Base-by-base conservation (phyloP, 2,329 filamentous ascomycete species). In the Botrytis elliptica region DNA sequence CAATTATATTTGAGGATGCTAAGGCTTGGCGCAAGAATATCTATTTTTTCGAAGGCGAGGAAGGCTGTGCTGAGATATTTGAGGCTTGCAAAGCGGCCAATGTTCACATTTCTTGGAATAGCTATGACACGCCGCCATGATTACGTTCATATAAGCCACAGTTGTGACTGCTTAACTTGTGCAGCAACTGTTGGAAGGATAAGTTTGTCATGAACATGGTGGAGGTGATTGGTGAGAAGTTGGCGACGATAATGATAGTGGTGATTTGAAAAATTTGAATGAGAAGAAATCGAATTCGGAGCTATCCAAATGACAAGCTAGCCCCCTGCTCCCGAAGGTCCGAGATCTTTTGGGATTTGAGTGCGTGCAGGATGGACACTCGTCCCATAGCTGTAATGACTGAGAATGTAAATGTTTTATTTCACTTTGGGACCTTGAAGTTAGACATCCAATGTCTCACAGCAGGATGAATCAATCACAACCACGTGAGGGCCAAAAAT, bases 261-360 rank as follows among this genome's bases (percentile, higher is more conserved):
- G 16, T 55, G 25, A 16, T 29, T n/a, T 29, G 12, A 7, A 55
- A 18, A 0, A 8, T 55, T 0, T 16, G 12, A 25, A 8, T 55
- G 1, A 8, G 12, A n/a, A 55, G 3, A 12, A n/a, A 16, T 0
- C 16, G 52, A 1, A 29, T 55, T 0, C 2, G 18, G 25, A 57
- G n/a, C 52, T 7, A 57, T 57, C n/a, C 3, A 57, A 57, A 8
- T 18, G 52, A 29, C 14, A 18, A 57, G n/a, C 52, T 12, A 18
- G 14, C n/a, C 6, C 7, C 55, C 55, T 20, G 20, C 8, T n/a
- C 55, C 49, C 22, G 1, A 55, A 55, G 25, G 12, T 55, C n/a
- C 25, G 12, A 14, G 1, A 7, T 55, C 12, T 55, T n/a, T 55
- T 14, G 25, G 18, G 4, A 7, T 25, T 40, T 40, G 2, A 3